These are phyloP conservation scores for Lycium ferocissimum DNA, from an alignment of 257 asterid species.

Conservation along the genomic window DNA sequence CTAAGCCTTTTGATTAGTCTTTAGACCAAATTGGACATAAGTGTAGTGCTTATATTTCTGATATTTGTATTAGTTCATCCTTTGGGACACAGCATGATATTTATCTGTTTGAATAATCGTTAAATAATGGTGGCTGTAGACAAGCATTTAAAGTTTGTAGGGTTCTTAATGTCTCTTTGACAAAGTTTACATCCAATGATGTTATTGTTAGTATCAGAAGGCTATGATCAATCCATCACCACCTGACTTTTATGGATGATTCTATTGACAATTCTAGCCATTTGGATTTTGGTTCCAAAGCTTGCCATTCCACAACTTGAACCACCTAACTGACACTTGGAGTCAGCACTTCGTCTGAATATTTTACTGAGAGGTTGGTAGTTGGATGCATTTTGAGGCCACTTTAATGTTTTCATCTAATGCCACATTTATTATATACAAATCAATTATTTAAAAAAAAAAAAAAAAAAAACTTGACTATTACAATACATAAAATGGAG, in stretches of 20 bases:
- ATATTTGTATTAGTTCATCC: not conserved
- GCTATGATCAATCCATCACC: not conserved
- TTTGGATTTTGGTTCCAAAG: not conserved
- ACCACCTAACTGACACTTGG: not conserved
- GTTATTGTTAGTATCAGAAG: not conserved
- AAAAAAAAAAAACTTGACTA: too few species aligned
- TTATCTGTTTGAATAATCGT: not conserved
- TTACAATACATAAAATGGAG: too few species aligned
- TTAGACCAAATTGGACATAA: not conserved
- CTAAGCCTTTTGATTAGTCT: not conserved
- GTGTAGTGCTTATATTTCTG: not conserved
- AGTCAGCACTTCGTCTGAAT: not conserved
- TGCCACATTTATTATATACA: too few species aligned
- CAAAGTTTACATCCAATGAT: not conserved
- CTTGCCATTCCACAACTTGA: conserved; percentile 3
- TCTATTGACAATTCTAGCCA: not conserved
- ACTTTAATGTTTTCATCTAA: not conserved
- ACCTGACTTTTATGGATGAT: conserved; percentile 24
- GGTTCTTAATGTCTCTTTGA: not conserved
- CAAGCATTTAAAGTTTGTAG: too few species aligned
- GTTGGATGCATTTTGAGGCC: not conserved
- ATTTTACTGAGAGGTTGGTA: not conserved
- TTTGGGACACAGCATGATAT: not conserved
- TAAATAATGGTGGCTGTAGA: not conserved
- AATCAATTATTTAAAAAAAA: too few species aligned